Base-by-base conservation (phyloP, 306 rosid genomes). In the Cucurbita argyrosperma region DNA sequence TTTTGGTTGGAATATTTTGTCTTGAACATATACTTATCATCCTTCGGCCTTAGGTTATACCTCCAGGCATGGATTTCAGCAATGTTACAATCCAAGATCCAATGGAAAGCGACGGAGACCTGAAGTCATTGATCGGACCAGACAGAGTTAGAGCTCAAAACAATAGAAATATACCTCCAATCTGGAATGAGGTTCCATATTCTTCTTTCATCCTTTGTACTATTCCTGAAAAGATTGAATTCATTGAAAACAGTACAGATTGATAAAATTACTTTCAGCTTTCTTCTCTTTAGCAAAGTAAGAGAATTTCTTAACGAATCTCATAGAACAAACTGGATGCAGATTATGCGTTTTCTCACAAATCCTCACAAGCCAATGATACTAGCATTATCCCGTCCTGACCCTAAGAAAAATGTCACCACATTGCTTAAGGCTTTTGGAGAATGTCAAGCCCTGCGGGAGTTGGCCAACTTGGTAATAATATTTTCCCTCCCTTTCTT, bases 51-150 rank as follows among this genome's bases (percentile, higher is more conserved):
- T 58, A 86, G 94, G 91, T 84, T 21, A 87, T 88, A 76, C 90
- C 95, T 18, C 96, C 96, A 5, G 96, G 96, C 72, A 90, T 90
- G 92, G 96, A 90, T 83, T 90, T 90, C 87, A 83, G 90, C 82
- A 81, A 88, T 76, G 92, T 90, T 74, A 81, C 82, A 52, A 68
- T 78, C 71, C 84, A 83, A 54, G 90, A 87, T 74, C 76, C 82
- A 18, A 43, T 74, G 39, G 96, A 87, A 83, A 83, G 86, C n/a
- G 91, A 87, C 43, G 91, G 88, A 51, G 96, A 90, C 68, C 88
- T 90, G 51, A 88, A 85, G 80, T 88, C 89, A 63, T 55, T 90
- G 82, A 76, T 90, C 51, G 89, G 85, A 74, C 58, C 90, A 10
- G 92, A 84, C 40, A 81, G 87, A 82, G 80, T 86, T 76, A 81